These are phyloP conservation scores for Codiaeum variegatum DNA, from an alignment of 441 rosid species.

Conservation along the genomic window DNA sequence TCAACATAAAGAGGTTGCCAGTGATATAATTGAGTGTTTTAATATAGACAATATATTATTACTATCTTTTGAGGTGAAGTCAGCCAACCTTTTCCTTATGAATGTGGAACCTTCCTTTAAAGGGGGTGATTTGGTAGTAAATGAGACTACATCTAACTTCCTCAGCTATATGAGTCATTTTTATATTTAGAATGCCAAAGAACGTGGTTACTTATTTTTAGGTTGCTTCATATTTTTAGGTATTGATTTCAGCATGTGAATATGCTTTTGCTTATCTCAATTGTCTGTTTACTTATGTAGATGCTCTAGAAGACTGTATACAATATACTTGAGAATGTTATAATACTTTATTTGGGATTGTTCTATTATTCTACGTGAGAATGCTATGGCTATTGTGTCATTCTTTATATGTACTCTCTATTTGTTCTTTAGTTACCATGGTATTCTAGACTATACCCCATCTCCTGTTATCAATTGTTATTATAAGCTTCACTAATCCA, in stretches of 20 bases:
- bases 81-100: not conserved
- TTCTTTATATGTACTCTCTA: not conserved
- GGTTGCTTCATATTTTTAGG: slow-evolving; percentile 96
- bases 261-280: not conserved
- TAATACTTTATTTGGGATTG: not conserved
- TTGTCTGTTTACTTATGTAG: not conserved
- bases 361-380: not conserved
- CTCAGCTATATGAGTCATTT: not conserved
- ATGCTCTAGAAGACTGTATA: not conserved
- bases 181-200: no score
- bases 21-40: not conserved
- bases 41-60: not conserved
- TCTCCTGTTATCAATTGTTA: not conserved
- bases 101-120: not conserved
- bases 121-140: not conserved
- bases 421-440: not conserved
- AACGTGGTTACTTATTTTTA: no score
- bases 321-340: not conserved
- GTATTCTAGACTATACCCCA: not conserved
- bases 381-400: not conserved
- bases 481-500: not conserved
- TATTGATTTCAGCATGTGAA: slow-evolving; percentile 14
- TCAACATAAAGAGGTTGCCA: not conserved
- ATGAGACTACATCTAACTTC: not conserved
- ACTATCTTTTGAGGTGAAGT: not conserved